Base-by-base conservation (phyloP, 805 yeast species). In the Saccharomycopsis schoenii region DNA sequence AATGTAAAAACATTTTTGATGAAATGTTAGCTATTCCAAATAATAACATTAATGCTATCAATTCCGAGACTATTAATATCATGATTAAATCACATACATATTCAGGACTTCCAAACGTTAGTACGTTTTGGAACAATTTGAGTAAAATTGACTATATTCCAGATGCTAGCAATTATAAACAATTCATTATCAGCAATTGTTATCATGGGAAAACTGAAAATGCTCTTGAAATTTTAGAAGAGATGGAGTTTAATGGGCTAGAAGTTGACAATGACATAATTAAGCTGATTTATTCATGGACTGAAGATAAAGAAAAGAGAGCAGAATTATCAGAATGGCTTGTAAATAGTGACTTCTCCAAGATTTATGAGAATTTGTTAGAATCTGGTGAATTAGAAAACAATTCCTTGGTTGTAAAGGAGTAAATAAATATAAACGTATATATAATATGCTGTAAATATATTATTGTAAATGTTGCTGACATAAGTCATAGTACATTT, bases 141-240 rank as follows among this genome's bases (percentile, higher is more conserved):
- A 72, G 72, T 50, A 59, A 66, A n/a, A 83, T 76, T 66, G 80
- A 78, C 1, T 71, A 86, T 12, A 64, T 74, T n/a, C 88, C 88
- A 0, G 78, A 80, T 62, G 71, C 77, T 37, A 75, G 74, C 15
- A 75, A 83, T 25, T 80, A 79, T 68, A 77, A 76, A 55, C 89
- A 86, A 68, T 84, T 82, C 66, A 71, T 88, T 41, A 80, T 85
- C 58, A 86, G 89, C 1, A 83, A 85, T 69, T 84, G 87, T 61
- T 84, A 84, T 66, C 83, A 82, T 67, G 90, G 87, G 15, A 74
- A 77, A 59, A 78, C 77, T 55, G 79, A 78, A 11, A 78, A 82
- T 4, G 92, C 92, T 0, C 70, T 83, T 15, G 74, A 74, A 19
- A 69, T 82, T 25, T 73, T 82, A 4, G 74, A 75, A 21, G 77